Conservation (phyloP, 768 basidiomycete genomes). For the Wakefieldia striispora region DNA sequence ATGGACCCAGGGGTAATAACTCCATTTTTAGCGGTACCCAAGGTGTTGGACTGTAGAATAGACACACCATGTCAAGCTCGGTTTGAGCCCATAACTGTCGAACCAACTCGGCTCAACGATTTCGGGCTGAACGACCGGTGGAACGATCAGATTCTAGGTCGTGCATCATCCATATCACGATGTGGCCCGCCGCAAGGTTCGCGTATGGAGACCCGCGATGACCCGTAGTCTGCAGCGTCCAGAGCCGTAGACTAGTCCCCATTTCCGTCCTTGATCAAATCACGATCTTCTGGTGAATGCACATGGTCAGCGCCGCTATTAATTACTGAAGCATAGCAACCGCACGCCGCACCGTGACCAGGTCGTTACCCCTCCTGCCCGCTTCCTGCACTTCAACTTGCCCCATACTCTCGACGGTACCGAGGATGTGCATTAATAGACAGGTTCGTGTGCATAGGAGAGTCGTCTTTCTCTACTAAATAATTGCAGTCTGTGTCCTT, state of each 20-base stretch:
- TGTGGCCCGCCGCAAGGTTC: not conserved
- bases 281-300: slow-evolving; percentile 7
- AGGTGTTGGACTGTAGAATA: no score
- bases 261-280: slow-evolving; percentile 2
- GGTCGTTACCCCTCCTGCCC: not conserved
- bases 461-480: slow-evolving; percentile 1
- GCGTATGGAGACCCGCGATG: no score
- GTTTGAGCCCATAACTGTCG: no score
- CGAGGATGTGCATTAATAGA: slow-evolving; percentile 16
- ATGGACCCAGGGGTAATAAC: no score
- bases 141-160: no score
- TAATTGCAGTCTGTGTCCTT: slow-evolving; percentile 2
- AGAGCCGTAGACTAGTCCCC: not conserved
- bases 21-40: no score
- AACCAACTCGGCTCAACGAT: no score
- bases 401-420: not conserved
- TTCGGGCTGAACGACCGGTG: no score
- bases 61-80: no score
- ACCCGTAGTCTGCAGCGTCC: not conserved
- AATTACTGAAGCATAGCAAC: slow-evolving; percentile 4
- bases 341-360: slow-evolving; percentile 1
- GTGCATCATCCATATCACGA: no score
- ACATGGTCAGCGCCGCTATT: slow-evolving; percentile 10
- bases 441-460: slow-evolving; percentile 13
- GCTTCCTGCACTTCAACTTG: not conserved